phyloP scores from a whole-genome alignment of 441 rosid genomes.

The Arabidopsis hybrid region DNA sequence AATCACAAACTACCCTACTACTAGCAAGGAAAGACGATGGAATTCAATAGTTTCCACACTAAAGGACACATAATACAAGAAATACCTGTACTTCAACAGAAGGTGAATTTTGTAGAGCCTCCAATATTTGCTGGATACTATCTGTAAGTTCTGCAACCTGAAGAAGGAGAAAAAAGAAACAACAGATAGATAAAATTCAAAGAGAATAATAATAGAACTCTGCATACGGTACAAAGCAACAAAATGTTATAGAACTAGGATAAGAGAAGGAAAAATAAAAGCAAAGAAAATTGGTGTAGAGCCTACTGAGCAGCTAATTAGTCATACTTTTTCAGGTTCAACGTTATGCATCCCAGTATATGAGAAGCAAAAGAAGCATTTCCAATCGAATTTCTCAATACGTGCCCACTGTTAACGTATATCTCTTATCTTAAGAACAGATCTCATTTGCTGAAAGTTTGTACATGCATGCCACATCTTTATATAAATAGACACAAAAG shows the following conservation, averaged over 20 bases:
- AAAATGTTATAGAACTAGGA: conserved; percentile 18
- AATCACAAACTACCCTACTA: conserved; percentile 1
- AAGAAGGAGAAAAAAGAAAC: conserved; percentile 29
- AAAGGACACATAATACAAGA: background rate
- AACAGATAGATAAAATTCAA: conserved; percentile 35
- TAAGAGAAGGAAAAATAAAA: conserved; percentile 10
- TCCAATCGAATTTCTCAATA: background rate
- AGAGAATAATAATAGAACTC: conserved; percentile 7
- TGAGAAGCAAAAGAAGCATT: conserved; percentile 7
- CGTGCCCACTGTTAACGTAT: background rate
- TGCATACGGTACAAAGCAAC: background rate
- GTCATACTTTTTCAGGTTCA: background rate
- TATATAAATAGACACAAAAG: conserved; percentile 12
- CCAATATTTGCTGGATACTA: conserved; percentile 66
- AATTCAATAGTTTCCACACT: background rate
- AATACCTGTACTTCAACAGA: conserved; percentile 82
- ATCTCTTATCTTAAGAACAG: conserved; percentile 15
- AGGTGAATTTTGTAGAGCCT: conserved; percentile 65
- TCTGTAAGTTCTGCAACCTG: conserved; percentile 76
- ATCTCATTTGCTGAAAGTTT: conserved; percentile 20
- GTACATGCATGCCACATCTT: conserved; percentile 17
- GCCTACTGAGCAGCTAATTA: conserved; percentile 1
- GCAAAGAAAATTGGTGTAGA: conserved; percentile 10
- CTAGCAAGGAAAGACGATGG: background rate
- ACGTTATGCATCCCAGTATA: background rate